These are phyloP conservation scores for Catunica adiposa DNA, from an alignment of 2,329 filamentous ascomycete genomes.

Conservation along the genomic window DNA sequence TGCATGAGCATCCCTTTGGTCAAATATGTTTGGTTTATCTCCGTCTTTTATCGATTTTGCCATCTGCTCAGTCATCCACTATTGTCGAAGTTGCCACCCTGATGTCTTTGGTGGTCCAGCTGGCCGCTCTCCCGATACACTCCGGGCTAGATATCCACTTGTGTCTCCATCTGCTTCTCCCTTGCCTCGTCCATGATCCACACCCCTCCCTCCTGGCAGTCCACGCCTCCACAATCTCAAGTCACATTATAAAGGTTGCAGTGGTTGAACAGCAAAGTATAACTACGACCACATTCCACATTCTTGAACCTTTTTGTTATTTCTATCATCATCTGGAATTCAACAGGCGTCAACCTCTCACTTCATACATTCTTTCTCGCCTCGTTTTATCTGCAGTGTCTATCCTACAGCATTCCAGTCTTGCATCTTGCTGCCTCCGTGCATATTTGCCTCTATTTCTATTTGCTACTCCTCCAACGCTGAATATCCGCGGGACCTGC, in stretches of 20 bases:
- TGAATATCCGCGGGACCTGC: background rate
- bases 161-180: background rate
- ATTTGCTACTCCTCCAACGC: background rate
- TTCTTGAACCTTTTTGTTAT: background rate
- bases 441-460: background rate
- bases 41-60: too few relatives aligned
- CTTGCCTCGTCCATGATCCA: background rate
- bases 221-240: background rate
- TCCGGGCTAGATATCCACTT: background rate
- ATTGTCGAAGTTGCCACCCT: too few relatives aligned
- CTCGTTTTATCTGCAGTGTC: background rate
- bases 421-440: background rate
- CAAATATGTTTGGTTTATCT: too few relatives aligned
- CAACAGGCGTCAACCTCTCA: background rate
- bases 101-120: too few relatives aligned
- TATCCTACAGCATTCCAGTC: background rate
- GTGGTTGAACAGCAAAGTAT: background rate
- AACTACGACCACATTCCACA: background rate
- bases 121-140: too few relatives aligned
- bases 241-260: background rate
- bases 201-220: background rate
- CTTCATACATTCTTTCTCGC: background rate
- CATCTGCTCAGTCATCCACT: too few relatives aligned
- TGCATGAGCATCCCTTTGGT: too few relatives aligned
- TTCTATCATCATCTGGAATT: background rate